Conservation (phyloP, 495 filamentous ascomycete species). For the Haplographium delicatum region DNA sequence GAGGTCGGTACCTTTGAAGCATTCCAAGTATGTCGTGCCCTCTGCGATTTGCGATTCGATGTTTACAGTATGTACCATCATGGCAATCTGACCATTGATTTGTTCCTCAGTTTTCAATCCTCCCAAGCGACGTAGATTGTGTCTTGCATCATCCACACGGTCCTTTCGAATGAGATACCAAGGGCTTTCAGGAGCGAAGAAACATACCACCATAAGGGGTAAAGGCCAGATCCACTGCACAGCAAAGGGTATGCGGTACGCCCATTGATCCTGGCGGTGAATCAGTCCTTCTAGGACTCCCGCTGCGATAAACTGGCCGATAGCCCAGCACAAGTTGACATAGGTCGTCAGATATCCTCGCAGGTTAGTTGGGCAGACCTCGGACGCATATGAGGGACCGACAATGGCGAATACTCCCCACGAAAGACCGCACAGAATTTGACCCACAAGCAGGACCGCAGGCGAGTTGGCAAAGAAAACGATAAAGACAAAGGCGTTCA, state of each 20-base stretch:
- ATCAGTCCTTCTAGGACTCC: constrained; percentile 45
- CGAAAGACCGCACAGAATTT: constrained; percentile 66
- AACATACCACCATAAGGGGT: constrained; percentile 33
- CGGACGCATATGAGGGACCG: constrained; percentile 40
- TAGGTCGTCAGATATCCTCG: constrained; percentile 18
- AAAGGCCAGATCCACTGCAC: constrained; percentile 28
- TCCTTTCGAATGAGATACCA: constrained; percentile 57
- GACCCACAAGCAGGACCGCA: constrained; percentile 54
- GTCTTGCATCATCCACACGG: constrained; percentile 41
- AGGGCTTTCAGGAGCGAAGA: constrained; percentile 42
- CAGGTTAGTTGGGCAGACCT: constrained; percentile 12
- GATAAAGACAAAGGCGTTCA: constrained; percentile 49
- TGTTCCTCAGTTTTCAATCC: constrained; percentile 30
- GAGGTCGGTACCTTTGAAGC: constrained; percentile 60
- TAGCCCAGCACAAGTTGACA: constrained; percentile 60
- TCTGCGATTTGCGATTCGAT: constrained; percentile 52
- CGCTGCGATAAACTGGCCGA: constrained; percentile 54
- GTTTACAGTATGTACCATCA: constrained; percentile 54
- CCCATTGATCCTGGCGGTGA: constrained; percentile 36
- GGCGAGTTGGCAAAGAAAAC: constrained; percentile 57
- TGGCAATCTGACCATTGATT: constrained; percentile 39
- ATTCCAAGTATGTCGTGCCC: constrained; percentile 56
- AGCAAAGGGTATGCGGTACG: constrained; percentile 43
- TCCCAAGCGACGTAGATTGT: constrained; percentile 41
- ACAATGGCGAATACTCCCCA: constrained; percentile 62